Evolutionary conservation across 164 flowering plant genomes (phyloP).

Genomic region (Piper longum): DNA sequence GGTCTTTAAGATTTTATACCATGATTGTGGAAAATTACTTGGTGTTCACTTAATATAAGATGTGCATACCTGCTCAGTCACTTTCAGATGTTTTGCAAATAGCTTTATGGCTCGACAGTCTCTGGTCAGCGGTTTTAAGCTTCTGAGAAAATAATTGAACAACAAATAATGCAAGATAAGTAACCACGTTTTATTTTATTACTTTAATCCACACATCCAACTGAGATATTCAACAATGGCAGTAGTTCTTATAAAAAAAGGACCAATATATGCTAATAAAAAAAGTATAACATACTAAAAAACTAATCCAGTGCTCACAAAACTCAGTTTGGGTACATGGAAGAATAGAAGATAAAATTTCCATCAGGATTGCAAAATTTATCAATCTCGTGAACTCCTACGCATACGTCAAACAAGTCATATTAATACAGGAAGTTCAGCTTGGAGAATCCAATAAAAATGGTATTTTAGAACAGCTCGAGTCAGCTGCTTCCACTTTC

Average conservation of each 20-base stretch:
- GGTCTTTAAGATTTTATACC: too few species aligned
- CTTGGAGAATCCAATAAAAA: not conserved
- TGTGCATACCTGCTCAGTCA: conserved; percentile 82
- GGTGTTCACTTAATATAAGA: too few species aligned
- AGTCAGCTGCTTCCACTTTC: too few species aligned
- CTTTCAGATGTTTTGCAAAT: conserved; percentile 91
- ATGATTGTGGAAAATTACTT: too few species aligned
- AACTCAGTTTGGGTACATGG: not conserved
- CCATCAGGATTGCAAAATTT: not conserved
- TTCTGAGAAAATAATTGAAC: conserved; percentile 23
- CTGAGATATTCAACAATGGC: not conserved
- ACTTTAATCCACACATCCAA: too few species aligned
- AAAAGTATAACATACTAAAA: too few species aligned
- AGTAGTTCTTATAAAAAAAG: not conserved
- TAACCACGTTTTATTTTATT: not conserved
- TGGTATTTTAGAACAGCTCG: too few species aligned
- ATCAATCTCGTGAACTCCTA: not conserved
- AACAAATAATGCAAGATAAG: not conserved
- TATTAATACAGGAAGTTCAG: not conserved
- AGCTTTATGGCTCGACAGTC: conserved; percentile 81
- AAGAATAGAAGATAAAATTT: too few species aligned
- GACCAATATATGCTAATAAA: not conserved
- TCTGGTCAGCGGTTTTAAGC: conserved; percentile 48
- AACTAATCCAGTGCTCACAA: too few species aligned
- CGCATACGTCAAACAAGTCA: not conserved